Percentiles rank a stretch among this genome's conserved stretches.
Evolutionary conservation across 441 rosid genomes (phyloP).

Genomic region (Lepidium campestre): DNA sequence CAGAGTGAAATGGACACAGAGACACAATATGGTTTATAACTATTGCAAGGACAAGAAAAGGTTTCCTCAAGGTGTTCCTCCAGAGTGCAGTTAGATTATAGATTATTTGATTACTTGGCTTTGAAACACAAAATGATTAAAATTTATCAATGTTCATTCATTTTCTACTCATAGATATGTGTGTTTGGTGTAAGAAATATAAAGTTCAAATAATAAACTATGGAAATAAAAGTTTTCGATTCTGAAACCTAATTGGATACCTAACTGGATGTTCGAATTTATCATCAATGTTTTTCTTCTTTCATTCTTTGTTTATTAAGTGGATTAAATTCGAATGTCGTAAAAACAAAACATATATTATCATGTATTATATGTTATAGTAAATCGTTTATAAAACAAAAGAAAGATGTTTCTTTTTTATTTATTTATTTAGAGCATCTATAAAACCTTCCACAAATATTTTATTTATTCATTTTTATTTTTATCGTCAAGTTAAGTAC

Average conservation of each 20-base stretch:
- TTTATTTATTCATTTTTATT: too few relatives aligned
- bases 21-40: slow-evolving; percentile 29
- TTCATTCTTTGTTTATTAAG: not conserved
- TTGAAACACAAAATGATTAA: not conserved
- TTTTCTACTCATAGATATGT: not conserved
- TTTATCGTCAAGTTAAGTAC: slow-evolving; percentile 64
- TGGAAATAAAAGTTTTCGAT: not conserved
- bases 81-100: slow-evolving; percentile 18
- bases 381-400: too few relatives aligned
- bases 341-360: slow-evolving; percentile 7
- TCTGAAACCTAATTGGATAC: not conserved
- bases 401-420: too few relatives aligned
- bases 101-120: not conserved
- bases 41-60: slow-evolving; percentile 29
- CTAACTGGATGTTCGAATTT: slow-evolving; percentile 5
- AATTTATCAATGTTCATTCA: slow-evolving; percentile 4
- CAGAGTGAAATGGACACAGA: slow-evolving; percentile 26
- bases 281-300: not conserved
- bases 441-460: too few relatives aligned
- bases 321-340: slow-evolving; percentile 14
- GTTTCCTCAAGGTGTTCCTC: slow-evolving; percentile 31
- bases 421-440: too few relatives aligned
- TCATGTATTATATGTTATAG: not conserved
- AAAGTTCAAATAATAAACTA: not conserved
- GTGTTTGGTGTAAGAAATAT: not conserved